These are phyloP conservation scores for Hysterangium stoloniferum DNA, from an alignment of 768 basidiomycete species.

Conservation along the genomic window DNA sequence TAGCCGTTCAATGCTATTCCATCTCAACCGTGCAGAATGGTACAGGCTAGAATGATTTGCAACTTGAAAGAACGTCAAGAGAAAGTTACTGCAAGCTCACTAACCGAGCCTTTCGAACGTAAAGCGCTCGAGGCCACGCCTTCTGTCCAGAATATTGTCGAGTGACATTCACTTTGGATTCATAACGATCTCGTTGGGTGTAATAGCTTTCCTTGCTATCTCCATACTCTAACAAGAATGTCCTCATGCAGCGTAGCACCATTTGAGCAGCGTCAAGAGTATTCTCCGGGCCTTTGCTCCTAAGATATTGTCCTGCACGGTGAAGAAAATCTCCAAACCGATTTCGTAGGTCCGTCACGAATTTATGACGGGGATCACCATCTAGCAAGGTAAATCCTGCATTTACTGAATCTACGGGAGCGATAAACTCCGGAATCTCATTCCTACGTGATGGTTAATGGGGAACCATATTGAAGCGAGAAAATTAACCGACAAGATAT, in stretches of 20 bases:
- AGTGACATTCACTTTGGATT: conserved; percentile 55
- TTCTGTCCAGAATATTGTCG: conserved; percentile 65
- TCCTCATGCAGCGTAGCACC: conserved; percentile 52
- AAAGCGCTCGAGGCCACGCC: conserved; percentile 67
- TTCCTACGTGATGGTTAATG: conserved; percentile 33
- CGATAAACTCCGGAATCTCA: conserved; percentile 74
- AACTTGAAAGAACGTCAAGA: background rate
- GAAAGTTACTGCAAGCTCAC: conserved; percentile 13
- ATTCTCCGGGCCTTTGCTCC: conserved; percentile 70
- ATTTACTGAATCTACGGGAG: conserved; percentile 48
- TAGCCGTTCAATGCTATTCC: conserved; percentile 67
- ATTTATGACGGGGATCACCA: conserved; percentile 56
- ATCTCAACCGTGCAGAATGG: conserved; percentile 57
- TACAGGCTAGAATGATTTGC: conserved; percentile 11
- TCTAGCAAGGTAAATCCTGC: conserved; percentile 65
- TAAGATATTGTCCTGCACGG: conserved; percentile 56
- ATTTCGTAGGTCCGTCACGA: conserved; percentile 45
- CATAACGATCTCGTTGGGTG: conserved; percentile 49
- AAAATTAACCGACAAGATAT: conserved; percentile 50
- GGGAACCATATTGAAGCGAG: background rate
- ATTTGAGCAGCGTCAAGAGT: conserved; percentile 75
- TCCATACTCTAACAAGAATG: conserved; percentile 68
- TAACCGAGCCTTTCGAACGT: conserved; percentile 58
- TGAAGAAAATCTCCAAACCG: conserved; percentile 69
- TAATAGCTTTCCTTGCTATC: conserved; percentile 64